A percentile compares a stretch with the other conserved stretches of the same genome.
These are phyloP conservation scores for Kuraishia borneana DNA, from an alignment of 805 yeast genomes.

Conservation along the genomic window DNA sequence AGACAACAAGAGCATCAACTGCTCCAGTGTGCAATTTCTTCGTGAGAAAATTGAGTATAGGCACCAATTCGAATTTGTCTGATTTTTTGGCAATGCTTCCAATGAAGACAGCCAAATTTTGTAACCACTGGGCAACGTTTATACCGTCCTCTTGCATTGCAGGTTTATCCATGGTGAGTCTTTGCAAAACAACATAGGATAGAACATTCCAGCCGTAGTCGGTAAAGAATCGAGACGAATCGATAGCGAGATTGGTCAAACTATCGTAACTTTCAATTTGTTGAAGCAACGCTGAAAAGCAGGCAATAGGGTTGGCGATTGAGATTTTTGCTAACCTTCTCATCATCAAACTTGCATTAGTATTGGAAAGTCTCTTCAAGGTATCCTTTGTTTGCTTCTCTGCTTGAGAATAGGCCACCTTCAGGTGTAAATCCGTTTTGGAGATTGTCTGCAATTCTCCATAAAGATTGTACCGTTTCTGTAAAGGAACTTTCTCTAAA, in stretches of 20 bases:
- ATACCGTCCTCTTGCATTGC: constrained; percentile 71
- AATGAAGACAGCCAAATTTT: constrained; percentile 67
- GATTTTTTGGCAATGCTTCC: constrained; percentile 56
- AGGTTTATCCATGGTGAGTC: constrained; percentile 59
- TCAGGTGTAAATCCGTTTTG: constrained; percentile 44
- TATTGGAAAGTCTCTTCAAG: constrained; percentile 72
- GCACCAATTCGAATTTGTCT: constrained; percentile 43
- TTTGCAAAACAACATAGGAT: constrained; percentile 58
- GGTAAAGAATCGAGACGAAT: constrained; percentile 66
- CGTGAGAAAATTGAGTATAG: constrained; percentile 47
- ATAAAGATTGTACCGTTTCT: constrained; percentile 63
- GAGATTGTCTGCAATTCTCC: constrained; percentile 58
- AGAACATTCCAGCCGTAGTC: constrained; percentile 79
- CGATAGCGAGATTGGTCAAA: constrained; percentile 65
- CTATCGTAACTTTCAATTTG: constrained; percentile 92
- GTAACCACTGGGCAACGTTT: constrained; percentile 76
- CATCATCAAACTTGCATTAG: constrained; percentile 65
- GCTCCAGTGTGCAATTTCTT: constrained; percentile 55
- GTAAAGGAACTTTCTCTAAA: constrained; percentile 41
- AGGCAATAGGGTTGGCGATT: constrained; percentile 68
- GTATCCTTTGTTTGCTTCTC: constrained; percentile 72
- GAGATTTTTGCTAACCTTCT: constrained; percentile 62
- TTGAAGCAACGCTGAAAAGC: constrained; percentile 56
- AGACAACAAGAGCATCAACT: constrained; percentile 46
- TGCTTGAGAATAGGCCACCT: constrained; percentile 50